Percentiles rank a stretch among this genome's conserved stretches.
These are phyloP conservation scores for Tripterygium wilfordii DNA, from an alignment of 177 flowering plant genomes.

Conservation along the genomic window DNA sequence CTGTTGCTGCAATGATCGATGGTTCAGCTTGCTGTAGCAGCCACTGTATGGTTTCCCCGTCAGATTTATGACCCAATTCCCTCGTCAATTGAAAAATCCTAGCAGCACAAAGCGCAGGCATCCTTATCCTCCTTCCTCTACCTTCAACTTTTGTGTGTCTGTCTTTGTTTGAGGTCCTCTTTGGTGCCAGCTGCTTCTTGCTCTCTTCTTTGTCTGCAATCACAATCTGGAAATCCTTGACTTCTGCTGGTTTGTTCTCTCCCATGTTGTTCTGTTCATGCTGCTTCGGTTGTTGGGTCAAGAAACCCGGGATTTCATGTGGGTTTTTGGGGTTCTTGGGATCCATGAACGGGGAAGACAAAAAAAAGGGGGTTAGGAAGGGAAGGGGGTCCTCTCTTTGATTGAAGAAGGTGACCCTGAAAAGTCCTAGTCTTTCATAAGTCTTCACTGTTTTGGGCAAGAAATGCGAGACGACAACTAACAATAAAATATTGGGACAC, in stretches of 20 bases:
- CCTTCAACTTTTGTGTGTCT: slow-evolving; percentile 60
- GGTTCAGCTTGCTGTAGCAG: slow-evolving; percentile 55
- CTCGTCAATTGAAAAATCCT: slow-evolving; percentile 52
- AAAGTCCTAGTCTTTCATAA: slow-evolving; percentile 39
- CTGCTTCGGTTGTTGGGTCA: slow-evolving; percentile 25
- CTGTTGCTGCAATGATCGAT: slow-evolving; percentile 50
- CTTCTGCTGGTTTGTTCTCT: slow-evolving; percentile 31
- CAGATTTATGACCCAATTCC: slow-evolving; percentile 57
- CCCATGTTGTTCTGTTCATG: slow-evolving; percentile 25
- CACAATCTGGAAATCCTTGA: slow-evolving; percentile 47
- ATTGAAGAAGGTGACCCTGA: slow-evolving; percentile 34
- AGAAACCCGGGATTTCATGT: slow-evolving; percentile 25
- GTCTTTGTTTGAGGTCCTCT: slow-evolving; percentile 48
- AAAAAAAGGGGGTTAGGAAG: background rate
- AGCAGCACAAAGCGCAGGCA: slow-evolving; percentile 64
- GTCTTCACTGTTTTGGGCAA: slow-evolving; percentile 51
- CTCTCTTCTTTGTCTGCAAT: slow-evolving; percentile 35
- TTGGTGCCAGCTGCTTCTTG: slow-evolving; percentile 40
- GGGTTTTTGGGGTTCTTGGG: slow-evolving; percentile 27
- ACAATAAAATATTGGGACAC: background rate
- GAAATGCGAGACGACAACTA: background rate
- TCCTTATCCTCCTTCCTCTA: slow-evolving; percentile 47
- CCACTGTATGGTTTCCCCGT: slow-evolving; percentile 61
- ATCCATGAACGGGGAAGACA: slow-evolving; percentile 32
- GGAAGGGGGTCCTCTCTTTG: slow-evolving; percentile 5